phyloP scores from a whole-genome alignment of 768 basidiomycete genomes.

The Calvatia gigantea region DNA sequence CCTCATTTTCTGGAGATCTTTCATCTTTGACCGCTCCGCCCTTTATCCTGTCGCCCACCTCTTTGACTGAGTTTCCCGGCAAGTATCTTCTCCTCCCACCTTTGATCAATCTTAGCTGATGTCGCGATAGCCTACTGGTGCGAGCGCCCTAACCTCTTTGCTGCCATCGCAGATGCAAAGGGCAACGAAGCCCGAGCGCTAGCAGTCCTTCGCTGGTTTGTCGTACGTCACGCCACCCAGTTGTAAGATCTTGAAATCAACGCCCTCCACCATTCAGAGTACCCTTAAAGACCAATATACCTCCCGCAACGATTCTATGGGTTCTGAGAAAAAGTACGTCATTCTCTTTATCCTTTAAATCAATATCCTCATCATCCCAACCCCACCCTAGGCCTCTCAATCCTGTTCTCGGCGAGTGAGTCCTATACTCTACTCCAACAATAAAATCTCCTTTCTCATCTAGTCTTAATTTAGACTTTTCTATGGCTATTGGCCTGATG shows the following conservation, averaged over 20 bases:
- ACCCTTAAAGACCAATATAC: constrained; percentile 96
- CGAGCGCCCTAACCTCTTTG: constrained; percentile 88
- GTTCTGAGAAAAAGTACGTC: constrained; percentile 40
- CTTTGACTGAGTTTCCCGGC: constrained; percentile 92
- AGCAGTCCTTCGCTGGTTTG: constrained; percentile 93
- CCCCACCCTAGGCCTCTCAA: constrained; percentile 75
- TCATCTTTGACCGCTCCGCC: constrained; percentile 82
- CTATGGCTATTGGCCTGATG: constrained; percentile 85
- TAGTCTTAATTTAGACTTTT: constrained; percentile 56
- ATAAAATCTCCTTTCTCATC: background rate
- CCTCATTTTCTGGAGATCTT: constrained; percentile 85
- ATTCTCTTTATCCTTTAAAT: background rate
- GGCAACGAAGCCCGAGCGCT: constrained; percentile 65
- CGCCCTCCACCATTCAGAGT: constrained; percentile 38
- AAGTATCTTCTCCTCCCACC: constrained; percentile 20
- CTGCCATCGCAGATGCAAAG: constrained; percentile 76
- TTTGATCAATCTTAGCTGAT: constrained; percentile 2
- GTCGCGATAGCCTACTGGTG: constrained; percentile 83
- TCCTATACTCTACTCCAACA: constrained; percentile 15
- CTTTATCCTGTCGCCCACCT: constrained; percentile 89
- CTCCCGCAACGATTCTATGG: constrained; percentile 91
- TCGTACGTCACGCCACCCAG: constrained; percentile 45
- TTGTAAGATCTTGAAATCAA: background rate
- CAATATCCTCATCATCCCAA: background rate
- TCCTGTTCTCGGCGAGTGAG: constrained; percentile 90